Base-by-base conservation (phyloP, 2,329 filamentous ascomycete genomes). In the Scedosporium dehoogii region DNA sequence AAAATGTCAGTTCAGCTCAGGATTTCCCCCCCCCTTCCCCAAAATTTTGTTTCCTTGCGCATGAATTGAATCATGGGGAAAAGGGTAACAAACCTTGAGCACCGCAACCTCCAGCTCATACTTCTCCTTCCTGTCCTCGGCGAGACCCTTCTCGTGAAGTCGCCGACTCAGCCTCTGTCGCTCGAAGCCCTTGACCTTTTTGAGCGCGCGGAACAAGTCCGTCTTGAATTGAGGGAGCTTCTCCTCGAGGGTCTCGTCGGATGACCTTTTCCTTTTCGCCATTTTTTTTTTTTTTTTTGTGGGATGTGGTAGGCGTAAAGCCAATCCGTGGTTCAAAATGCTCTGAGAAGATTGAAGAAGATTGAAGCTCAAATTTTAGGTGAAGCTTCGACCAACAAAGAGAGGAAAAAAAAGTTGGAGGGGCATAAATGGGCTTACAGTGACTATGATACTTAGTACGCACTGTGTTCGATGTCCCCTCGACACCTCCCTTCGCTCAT, bases 151-250 rank as follows among this genome's bases (percentile, higher is more conserved):
- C 29, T 84, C 81, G 59, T 74, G 78, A 14, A 83, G 72, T 51
- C 81, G 77, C 71, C 85, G 87, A 65, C 87, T 81, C 64, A 89
- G 81, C 66, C 91, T 89, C 74, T 93, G 90, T 56, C 89, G 82
- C 76, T 93, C 90, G 70, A 91, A 88, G 57, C 87, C 86, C 70
- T 90, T 91, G 63, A 86, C 87, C 10, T 81, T 78, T 73, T 91
- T 91, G 64, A 93, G 79, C 0, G 87, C 87, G 63, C 84, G 81
- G 65, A 81, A 81, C 7, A 93, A 77, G 42, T 85, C 79, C 69
- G 84, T 85, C 66, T 81, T 79, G 68, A 80, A 76, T 67, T 82
- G 80, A 7, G 77, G 73, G n/a, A 87, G 75, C 64, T 79, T 78
- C 7, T 79, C 76, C 7, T 79, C 75, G 56, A 85, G 73, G 63